A percentile compares a stretch with the other conserved stretches of the same genome.
These are phyloP conservation scores for Venturia nashicola DNA, from an alignment of 2,329 filamentous ascomycete genomes.

Conservation along the genomic window DNA sequence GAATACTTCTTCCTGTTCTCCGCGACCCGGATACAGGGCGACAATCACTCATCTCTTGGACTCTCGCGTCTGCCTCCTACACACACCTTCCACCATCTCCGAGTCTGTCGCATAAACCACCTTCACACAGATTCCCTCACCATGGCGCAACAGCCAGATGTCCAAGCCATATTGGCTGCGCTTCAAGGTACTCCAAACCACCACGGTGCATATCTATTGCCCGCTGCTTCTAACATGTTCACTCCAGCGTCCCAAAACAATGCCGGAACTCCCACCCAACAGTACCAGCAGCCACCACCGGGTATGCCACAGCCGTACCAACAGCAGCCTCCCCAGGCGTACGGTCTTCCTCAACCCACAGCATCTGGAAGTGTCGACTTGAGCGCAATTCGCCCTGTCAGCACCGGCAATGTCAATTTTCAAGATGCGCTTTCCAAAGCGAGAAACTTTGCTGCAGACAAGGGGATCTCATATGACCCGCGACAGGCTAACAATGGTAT, in stretches of 20 bases:
- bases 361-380: conserved; percentile 68
- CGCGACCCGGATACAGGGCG: background rate
- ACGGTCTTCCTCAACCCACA: conserved; percentile 53
- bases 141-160: conserved; percentile 8
- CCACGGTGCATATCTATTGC: background rate
- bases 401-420: conserved; percentile 70
- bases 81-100: background rate
- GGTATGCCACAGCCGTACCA: conserved; percentile 1
- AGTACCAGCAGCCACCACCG: conserved; percentile 3
- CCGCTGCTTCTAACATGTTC: background rate
- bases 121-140: background rate
- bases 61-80: background rate
- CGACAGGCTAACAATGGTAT: conserved; percentile 18
- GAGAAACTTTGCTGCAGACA: conserved; percentile 68
- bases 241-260: background rate
- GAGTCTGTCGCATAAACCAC: background rate
- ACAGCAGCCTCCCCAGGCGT: conserved; percentile 19
- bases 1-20: background rate
- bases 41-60: background rate
- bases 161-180: conserved; percentile 11
- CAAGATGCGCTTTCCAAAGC: conserved; percentile 77
- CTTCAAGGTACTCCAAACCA: conserved; percentile 6
- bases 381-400: conserved; percentile 66
- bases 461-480: conserved; percentile 42
- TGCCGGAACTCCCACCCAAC: background rate